A percentile compares a stretch with the other conserved stretches of the same genome.
Conservation (phyloP, 2,329 filamentous ascomycete species). For the Hyphodiscus sp. region DNA sequence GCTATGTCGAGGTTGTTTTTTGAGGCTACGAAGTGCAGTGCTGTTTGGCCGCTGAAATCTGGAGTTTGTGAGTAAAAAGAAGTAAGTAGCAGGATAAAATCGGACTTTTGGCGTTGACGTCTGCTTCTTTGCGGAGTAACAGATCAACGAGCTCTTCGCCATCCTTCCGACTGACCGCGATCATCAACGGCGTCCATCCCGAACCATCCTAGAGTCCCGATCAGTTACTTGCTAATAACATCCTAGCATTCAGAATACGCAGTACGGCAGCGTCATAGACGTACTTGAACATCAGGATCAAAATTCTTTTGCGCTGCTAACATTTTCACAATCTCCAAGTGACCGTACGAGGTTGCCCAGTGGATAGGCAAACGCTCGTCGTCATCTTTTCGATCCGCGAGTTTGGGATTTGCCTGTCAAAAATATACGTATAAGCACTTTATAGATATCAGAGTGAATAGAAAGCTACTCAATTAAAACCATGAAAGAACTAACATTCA, state of each 20-base stretch:
- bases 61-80: neutral
- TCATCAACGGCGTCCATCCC: constrained; percentile 83
- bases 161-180: constrained; percentile 68
- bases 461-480: neutral
- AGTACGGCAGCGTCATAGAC: neutral
- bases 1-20: constrained; percentile 83
- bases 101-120: constrained; percentile 66
- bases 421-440: constrained; percentile 6
- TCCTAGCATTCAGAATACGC: neutral
- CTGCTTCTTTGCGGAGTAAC: constrained; percentile 62
- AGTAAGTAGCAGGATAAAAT: neutral
- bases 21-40: constrained; percentile 84
- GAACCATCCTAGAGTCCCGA: constrained; percentile 52
- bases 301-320: constrained; percentile 67
- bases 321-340: constrained; percentile 64
- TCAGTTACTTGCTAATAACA: neutral
- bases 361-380: constrained; percentile 89
- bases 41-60: constrained; percentile 70
- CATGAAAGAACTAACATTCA: constrained; percentile 47
- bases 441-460: neutral
- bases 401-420: constrained; percentile 67
- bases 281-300: constrained; percentile 74
- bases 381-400: constrained; percentile 66
- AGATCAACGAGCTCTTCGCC: constrained; percentile 62
- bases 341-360: constrained; percentile 87